Percentiles rank a stretch among this genome's conserved stretches.
These are phyloP conservation scores for Lodderomyces orthopsilosis DNA, from an alignment of 1,139 yeast species.

Conservation along the genomic window DNA sequence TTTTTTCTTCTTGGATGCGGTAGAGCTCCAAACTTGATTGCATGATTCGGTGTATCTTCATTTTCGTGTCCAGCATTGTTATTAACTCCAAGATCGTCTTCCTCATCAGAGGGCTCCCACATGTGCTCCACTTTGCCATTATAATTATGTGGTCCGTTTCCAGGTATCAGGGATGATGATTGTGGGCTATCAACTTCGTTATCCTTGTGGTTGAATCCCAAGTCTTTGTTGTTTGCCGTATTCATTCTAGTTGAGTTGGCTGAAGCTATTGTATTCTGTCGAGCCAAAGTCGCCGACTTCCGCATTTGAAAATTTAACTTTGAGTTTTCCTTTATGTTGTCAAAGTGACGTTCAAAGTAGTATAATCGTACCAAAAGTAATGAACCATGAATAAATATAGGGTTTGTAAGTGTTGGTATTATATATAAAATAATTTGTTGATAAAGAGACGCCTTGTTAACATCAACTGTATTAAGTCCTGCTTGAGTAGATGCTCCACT, in stretches of 20 bases:
- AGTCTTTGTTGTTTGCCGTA: conserved; percentile 37
- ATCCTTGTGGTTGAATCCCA: conserved; percentile 21
- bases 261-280: conserved; percentile 46
- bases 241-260: conserved; percentile 31
- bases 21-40: conserved; percentile 38
- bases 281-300: conserved; percentile 64
- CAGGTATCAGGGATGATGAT: conserved; percentile 10
- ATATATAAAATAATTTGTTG: conserved; percentile 74
- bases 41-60: conserved; percentile 61
- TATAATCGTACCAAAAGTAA: conserved; percentile 77
- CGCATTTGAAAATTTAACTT: conserved; percentile 77
- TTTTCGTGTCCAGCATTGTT: neutral
- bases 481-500: conserved; percentile 86
- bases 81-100: conserved; percentile 1
- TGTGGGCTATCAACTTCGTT: conserved; percentile 9
- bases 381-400: conserved; percentile 83
- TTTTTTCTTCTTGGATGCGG: conserved; percentile 41
- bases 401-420: conserved; percentile 68
- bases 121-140: conserved; percentile 27
- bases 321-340: conserved; percentile 72
- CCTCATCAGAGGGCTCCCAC: conserved; percentile 39
- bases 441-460: conserved; percentile 60
- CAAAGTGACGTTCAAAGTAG: conserved; percentile 88
- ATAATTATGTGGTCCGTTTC: conserved; percentile 1
- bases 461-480: conserved; percentile 77